phyloP scores from a whole-genome alignment of 2,329 filamentous ascomycete species.

The Emergomyces pasteurianus region DNA sequence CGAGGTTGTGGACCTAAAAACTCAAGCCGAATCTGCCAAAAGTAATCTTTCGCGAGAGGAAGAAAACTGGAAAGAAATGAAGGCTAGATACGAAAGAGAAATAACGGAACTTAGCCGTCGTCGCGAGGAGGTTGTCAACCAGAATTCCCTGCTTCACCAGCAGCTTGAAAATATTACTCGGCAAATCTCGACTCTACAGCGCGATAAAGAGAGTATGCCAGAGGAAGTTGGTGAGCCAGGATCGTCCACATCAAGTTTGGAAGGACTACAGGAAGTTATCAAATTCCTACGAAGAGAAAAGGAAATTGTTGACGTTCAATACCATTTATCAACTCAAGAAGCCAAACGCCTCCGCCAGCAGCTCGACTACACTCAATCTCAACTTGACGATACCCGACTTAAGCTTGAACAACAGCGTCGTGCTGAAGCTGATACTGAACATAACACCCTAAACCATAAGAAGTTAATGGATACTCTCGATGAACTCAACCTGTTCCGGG shows the following conservation, averaged over 20 bases:
- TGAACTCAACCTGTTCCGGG: conserved; percentile 88
- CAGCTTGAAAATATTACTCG: conserved; percentile 73
- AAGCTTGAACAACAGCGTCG: conserved; percentile 85
- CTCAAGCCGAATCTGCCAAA: conserved; percentile 77
- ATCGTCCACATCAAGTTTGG: conserved; percentile 45
- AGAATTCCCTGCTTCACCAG: conserved; percentile 82
- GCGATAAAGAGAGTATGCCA: conserved; percentile 51
- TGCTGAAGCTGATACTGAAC: conserved; percentile 58
- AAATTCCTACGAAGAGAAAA: conserved; percentile 88
- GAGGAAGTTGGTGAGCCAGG: conserved; percentile 40
- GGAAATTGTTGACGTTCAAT: conserved; percentile 94
- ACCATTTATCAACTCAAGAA: conserved; percentile 80
- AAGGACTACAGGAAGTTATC: conserved; percentile 80
- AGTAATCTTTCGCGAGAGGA: conserved; percentile 68
- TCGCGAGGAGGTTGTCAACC: conserved; percentile 71
- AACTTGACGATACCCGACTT: conserved; percentile 78
- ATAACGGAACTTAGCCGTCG: conserved; percentile 64
- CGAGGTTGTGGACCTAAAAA: conserved; percentile 59
- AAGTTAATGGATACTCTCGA: conserved; percentile 91
- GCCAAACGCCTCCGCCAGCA: conserved; percentile 81
- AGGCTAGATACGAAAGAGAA: conserved; percentile 71
- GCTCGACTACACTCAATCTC: conserved; percentile 70
- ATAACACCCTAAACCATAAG: conserved; percentile 66
- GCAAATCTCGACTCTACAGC: conserved; percentile 70
- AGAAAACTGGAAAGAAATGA: conserved; percentile 75